Evolutionary conservation across 352 stramenopile species (phyloP), one percentile per base, ranked within the genome.

Genomic region (Pythium grandisporangium): DNA sequence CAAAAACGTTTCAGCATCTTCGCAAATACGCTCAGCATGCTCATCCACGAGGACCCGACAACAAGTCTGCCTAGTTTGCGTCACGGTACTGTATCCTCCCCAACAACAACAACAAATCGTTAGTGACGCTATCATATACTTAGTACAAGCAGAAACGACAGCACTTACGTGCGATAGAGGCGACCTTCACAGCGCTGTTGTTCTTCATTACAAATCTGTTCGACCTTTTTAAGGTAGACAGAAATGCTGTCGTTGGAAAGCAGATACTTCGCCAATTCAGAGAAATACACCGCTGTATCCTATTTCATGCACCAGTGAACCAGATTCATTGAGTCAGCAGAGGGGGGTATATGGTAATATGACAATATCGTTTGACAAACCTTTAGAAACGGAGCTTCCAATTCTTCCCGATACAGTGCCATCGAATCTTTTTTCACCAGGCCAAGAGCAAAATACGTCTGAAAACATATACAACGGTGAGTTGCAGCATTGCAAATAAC

Each of bases 371-470:
- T n/a, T n/a, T n/a, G 25, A 45, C 27, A 16, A 49, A 84, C 75
- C 55, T 72, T 55, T 2, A 93, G 50, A 41, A 93, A 89, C 10
- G 66, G 69, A 3, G 61, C 46, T 51, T 93, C 80, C 2, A 93
- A 47, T 27, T 91, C 70, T 49, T 87, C 74, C 23, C 75, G 65
- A 40, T 93, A 93, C 12, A 93, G 49, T 25, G 66, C 82, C 70
- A 91, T 83, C 29, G 82, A 58, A 43, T 93, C 80, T 36, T 83
- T 74, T 55, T 71, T 73, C 35, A 79, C 84, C 7, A 82, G 43
- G 12, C 74, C 76, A 17, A 93, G 47, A 26, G 73, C 66, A 41
- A 84, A 84, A 45, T 85, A 91, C 7, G 79, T 88, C 80, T 93
- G 48, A 20, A 30, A 45, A 55, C 38, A 10, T 23, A 52, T 21